phyloP scores from a whole-genome alignment of 805 yeast genomes.

The Yamadazyma olivae region DNA sequence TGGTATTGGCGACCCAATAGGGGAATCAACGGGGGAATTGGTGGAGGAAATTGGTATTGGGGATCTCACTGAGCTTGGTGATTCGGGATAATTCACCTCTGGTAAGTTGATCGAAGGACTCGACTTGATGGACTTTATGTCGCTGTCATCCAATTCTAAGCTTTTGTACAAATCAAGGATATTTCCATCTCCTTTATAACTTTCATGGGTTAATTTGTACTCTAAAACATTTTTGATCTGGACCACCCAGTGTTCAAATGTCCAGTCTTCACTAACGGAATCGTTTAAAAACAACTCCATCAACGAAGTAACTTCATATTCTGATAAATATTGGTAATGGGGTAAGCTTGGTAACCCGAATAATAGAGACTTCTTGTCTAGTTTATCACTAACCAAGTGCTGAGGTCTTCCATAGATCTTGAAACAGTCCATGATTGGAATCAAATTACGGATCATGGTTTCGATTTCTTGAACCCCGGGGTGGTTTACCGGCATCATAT shows the following conservation, averaged over 20 bases:
- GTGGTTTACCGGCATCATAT: constrained; percentile 71
- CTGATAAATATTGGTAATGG: constrained; percentile 52
- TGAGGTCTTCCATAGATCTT: constrained; percentile 73
- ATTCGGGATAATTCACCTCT: constrained; percentile 3
- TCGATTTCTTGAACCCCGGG: constrained; percentile 71
- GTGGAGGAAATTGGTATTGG: background rate
- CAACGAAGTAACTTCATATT: constrained; percentile 21
- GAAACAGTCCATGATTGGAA: constrained; percentile 70
- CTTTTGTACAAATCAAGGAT: constrained; percentile 28
- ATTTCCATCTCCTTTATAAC: constrained; percentile 35
- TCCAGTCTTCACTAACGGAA: constrained; percentile 24
- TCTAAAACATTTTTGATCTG: constrained; percentile 18
- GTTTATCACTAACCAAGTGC: constrained; percentile 70
- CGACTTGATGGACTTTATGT: constrained; percentile 12
- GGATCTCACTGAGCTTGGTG: constrained; percentile 4
- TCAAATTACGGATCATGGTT: constrained; percentile 65
- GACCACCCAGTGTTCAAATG: constrained; percentile 24
- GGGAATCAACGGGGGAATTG: background rate
- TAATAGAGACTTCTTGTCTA: constrained; percentile 60
- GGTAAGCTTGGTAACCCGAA: constrained; percentile 78
- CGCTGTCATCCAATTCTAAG: constrained; percentile 13
- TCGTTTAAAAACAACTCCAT: constrained; percentile 16
- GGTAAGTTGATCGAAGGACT: constrained; percentile 12
- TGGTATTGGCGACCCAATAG: no score
- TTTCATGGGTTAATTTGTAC: constrained; percentile 14